Evolutionary conservation across 345 rosid genomes (phyloP).

Genomic region (Citrus unshiu): DNA sequence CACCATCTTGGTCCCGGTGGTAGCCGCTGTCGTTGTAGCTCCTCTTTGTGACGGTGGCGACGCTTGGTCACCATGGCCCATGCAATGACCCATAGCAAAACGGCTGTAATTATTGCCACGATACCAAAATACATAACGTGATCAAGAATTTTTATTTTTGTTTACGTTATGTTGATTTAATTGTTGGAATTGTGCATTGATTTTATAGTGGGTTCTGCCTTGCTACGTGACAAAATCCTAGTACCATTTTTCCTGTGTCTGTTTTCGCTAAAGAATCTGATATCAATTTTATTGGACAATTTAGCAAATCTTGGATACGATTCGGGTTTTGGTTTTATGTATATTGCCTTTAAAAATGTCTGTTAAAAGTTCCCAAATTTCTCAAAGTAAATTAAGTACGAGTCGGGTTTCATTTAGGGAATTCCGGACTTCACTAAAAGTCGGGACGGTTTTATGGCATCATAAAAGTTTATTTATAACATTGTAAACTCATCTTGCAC

Average conservation of each 20-base stretch:
- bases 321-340: not conserved
- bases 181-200: not conserved
- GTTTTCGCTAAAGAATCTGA: not conserved
- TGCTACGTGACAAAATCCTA: not conserved
- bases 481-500: too few species aligned
- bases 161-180: not conserved
- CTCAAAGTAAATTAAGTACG: not conserved
- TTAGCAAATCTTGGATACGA: not conserved
- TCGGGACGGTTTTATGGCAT: too few species aligned
- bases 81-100: conserved; percentile 33
- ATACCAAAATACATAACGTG: conserved; percentile 33
- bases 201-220: not conserved
- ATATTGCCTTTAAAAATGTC: not conserved
- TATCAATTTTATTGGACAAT: not conserved
- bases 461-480: too few species aligned
- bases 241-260: not conserved
- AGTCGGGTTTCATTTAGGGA: too few species aligned
- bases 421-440: too few species aligned
- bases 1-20: conserved; percentile 73
- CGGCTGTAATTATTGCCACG: conserved; percentile 23
- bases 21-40: conserved; percentile 14
- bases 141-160: not conserved
- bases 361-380: not conserved
- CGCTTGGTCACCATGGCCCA: conserved; percentile 36
- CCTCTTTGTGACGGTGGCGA: conserved; percentile 27